Conservation (phyloP, 2,329 filamentous ascomycete species). For the Scytalidium lignicola region DNA sequence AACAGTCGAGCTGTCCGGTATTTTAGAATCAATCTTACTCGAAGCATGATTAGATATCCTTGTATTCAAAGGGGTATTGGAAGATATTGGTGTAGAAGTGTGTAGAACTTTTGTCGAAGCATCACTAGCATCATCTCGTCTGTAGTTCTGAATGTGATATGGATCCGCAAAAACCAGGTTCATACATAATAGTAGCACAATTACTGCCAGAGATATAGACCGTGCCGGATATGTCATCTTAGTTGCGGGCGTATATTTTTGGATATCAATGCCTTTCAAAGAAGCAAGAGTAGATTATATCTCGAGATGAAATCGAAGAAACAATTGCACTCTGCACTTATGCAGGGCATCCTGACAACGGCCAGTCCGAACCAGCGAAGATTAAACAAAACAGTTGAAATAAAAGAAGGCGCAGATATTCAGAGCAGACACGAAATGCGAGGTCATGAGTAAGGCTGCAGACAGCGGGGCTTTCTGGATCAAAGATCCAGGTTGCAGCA, state of each 20-base stretch:
- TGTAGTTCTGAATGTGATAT: constrained; percentile 13
- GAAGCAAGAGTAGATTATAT: not conserved
- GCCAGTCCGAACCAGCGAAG: too few species aligned
- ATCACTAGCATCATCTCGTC: constrained; percentile 21
- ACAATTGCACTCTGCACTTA: not conserved
- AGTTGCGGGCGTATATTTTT: not conserved
- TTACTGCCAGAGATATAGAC: constrained; percentile 12
- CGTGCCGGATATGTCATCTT: constrained; percentile 14
- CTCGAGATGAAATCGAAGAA: not conserved
- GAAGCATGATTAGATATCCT: constrained; percentile 3
- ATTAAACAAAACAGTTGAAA: too few species aligned
- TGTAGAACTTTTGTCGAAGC: constrained; percentile 11
- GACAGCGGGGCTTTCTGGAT: not conserved
- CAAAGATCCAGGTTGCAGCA: not conserved
- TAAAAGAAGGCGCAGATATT: too few species aligned
- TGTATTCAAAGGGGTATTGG: constrained; percentile 7
- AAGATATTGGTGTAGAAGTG: constrained; percentile 7
- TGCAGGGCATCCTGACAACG: not conserved
- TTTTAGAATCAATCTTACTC: not conserved
- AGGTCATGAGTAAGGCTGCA: not conserved
- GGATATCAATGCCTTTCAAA: not conserved
- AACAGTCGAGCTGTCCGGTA: constrained; percentile 7
- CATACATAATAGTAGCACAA: constrained; percentile 20
- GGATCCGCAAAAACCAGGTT: constrained; percentile 15
- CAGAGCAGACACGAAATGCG: not conserved